phyloP scores from a whole-genome alignment of 176 grass and related monocot genomes.

The Tillandsia leiboldiana region DNA sequence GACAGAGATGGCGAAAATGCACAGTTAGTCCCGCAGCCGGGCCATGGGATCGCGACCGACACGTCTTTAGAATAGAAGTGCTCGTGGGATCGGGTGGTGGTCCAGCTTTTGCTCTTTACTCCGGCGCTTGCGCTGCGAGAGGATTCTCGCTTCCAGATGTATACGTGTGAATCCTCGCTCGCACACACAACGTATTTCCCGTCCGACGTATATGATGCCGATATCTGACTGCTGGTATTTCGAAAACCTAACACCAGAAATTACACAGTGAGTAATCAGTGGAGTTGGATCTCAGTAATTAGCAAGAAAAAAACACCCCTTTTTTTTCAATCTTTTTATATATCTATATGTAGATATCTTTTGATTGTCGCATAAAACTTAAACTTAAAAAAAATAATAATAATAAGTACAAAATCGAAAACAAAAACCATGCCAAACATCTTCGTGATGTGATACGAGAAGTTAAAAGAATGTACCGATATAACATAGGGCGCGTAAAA shows the following conservation, averaged over 20 bases:
- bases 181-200: slow-evolving; percentile 65
- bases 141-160: slow-evolving; percentile 60
- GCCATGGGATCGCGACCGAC: slow-evolving; percentile 71
- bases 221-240: slow-evolving; percentile 97
- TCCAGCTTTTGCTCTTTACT: slow-evolving; percentile 41
- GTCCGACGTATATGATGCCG: slow-evolving; percentile 59
- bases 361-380: no score
- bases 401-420: no score
- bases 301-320: not conserved
- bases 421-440: no score
- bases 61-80: slow-evolving; percentile 85
- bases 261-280: not conserved
- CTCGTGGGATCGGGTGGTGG: slow-evolving; percentile 74
- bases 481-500: not conserved
- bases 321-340: no score
- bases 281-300: not conserved
- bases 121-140: slow-evolving; percentile 17
- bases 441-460: no score
- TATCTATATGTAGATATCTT: no score
- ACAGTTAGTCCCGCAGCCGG: slow-evolving; percentile 25
- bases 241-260: slow-evolving; percentile 51
- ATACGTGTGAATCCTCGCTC: slow-evolving; percentile 92
- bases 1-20: slow-evolving; percentile 8
- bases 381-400: no score
- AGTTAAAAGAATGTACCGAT: no score